Evolutionary conservation across 768 basidiomycete genomes (phyloP).

Genomic region (Tremella yokohamensis): DNA sequence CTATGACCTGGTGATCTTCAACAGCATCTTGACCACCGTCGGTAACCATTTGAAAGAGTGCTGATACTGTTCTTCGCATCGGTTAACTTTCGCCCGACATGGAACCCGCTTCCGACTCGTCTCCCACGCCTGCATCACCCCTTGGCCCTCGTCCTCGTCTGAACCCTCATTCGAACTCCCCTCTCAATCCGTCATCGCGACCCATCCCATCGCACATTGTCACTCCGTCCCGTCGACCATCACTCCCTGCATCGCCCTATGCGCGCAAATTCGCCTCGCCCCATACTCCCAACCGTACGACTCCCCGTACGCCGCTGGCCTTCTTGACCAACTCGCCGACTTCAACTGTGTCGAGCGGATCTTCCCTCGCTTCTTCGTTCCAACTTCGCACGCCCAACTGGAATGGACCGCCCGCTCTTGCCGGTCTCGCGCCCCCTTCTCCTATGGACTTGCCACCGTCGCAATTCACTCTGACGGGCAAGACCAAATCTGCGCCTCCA

Average conservation of each 20-base stretch:
- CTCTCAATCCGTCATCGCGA: constrained; percentile 13
- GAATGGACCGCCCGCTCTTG: constrained; percentile 13
- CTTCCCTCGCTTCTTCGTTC: constrained; percentile 16
- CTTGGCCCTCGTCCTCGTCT: constrained; percentile 13
- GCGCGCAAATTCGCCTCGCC: constrained; percentile 2
- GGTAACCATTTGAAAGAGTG: too few relatives aligned
- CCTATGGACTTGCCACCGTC: constrained; percentile 11
- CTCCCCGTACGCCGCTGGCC: constrained; percentile 36
- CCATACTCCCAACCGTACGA: constrained; percentile 21
- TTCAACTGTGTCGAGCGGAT: background rate
- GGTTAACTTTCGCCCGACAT: background rate
- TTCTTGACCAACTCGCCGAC: constrained; percentile 26
- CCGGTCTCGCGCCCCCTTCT: constrained; percentile 8
- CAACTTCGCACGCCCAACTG: constrained; percentile 17
- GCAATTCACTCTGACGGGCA: background rate
- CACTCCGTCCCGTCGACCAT: constrained; percentile 7
- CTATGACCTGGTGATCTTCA: too few relatives aligned
- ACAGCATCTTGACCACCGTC: too few relatives aligned
- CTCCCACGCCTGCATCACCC: background rate
- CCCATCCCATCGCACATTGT: background rate
- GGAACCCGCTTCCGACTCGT: background rate
- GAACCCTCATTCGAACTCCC: constrained; percentile 12
- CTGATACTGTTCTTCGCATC: background rate
- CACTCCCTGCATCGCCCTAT: constrained; percentile 7
- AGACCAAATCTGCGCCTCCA: background rate